Evolutionary conservation across 2,329 filamentous ascomycete genomes (phyloP).

Genomic region (Cytospora piceae): DNA sequence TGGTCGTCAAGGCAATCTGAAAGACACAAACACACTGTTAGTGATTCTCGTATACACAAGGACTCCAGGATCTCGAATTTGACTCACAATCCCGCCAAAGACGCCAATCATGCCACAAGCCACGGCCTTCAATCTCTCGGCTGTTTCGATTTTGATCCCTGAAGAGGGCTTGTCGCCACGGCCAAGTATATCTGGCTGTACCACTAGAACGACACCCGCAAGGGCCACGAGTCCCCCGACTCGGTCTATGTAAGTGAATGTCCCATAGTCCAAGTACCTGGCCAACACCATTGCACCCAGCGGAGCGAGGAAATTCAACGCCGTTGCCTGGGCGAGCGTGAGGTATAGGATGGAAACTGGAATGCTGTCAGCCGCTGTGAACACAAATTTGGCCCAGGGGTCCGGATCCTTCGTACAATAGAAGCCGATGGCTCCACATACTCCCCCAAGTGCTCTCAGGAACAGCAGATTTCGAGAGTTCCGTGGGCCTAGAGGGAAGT

Average conservation of each 20-base stretch:
- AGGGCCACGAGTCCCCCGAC: slow-evolving; percentile 76
- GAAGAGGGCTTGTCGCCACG: slow-evolving; percentile 42
- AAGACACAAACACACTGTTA: background rate
- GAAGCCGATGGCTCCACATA: slow-evolving; percentile 75
- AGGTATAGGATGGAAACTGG: slow-evolving; percentile 73
- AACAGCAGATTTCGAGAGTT: slow-evolving; percentile 71
- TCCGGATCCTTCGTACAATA: slow-evolving; percentile 12
- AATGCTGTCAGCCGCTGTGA: slow-evolving; percentile 56
- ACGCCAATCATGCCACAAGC: slow-evolving; percentile 21
- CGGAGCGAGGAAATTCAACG: slow-evolving; percentile 85
- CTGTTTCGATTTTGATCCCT: slow-evolving; percentile 41
- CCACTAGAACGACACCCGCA: slow-evolving; percentile 80
- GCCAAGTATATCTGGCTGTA: slow-evolving; percentile 56
- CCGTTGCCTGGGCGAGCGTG: slow-evolving; percentile 83
- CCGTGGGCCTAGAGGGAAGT: slow-evolving; percentile 70
- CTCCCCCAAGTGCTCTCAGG: slow-evolving; percentile 70
- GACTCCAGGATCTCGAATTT: fast-evolving
- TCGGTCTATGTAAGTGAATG: slow-evolving; percentile 77
- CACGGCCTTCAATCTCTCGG: slow-evolving; percentile 12
- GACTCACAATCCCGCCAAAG: slow-evolving; percentile 22
- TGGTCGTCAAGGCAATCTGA: slow-evolving; percentile 31
- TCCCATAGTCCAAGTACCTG: slow-evolving; percentile 73
- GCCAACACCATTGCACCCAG: slow-evolving; percentile 80
- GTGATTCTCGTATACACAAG: background rate
- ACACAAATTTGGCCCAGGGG: background rate